Evolutionary conservation across 2,329 filamentous ascomycete genomes (phyloP).

Genomic region (Penicillium sp.): DNA sequence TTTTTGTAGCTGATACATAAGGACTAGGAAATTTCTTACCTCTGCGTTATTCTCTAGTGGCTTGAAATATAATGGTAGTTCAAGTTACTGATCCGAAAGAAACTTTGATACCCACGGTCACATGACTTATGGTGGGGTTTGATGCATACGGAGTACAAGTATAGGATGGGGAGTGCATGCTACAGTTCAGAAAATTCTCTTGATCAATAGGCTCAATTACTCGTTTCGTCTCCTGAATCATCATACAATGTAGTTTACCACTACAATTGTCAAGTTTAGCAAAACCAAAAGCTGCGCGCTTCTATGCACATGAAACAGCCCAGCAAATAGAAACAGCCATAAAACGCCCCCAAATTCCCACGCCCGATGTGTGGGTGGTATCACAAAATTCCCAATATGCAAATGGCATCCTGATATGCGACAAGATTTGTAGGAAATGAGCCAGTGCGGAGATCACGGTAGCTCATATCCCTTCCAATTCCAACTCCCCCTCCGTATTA

Average conservation of each 20-base stretch:
- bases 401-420: conserved; percentile 15
- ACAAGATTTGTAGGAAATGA: conserved; percentile 12
- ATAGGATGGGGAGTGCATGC: not conserved
- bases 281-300: conserved; percentile 9
- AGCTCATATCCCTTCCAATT: not conserved
- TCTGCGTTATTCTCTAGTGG: conserved; percentile 18
- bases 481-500: conserved; percentile 45
- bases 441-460: not conserved
- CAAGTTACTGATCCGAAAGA: conserved; percentile 26
- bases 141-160: not conserved
- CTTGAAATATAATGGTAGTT: conserved; percentile 16
- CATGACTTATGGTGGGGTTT: conserved; percentile 28
- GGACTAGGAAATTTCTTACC: conserved; percentile 19
- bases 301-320: conserved; percentile 24
- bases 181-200: not conserved
- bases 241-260: conserved; percentile 21
- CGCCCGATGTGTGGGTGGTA: conserved; percentile 21
- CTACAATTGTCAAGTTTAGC: conserved; percentile 3
- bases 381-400: conserved; percentile 20
- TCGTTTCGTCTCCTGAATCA: conserved; percentile 12
- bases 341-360: conserved; percentile 27
- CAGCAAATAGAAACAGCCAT: conserved; percentile 19
- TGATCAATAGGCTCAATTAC: not conserved
- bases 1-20: not conserved
- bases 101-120: conserved; percentile 31